Evolutionary conservation across 345 rosid genomes (phyloP), one percentile per base, ranked within the genome.

Genomic region (Iberis pinnata): DNA sequence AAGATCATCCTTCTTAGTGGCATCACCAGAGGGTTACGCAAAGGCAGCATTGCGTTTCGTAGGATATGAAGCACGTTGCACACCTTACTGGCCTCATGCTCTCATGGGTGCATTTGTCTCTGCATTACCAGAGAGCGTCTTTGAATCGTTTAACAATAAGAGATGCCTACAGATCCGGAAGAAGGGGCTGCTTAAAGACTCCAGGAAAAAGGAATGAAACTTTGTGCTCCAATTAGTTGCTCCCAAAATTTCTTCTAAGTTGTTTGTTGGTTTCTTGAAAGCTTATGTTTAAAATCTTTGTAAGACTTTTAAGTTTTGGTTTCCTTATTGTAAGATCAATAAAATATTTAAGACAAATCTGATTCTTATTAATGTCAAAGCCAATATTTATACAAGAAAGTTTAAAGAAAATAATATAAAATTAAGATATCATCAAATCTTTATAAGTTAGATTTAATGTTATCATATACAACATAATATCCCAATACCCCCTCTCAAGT

Each of bases 41-140:
- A 53, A 64, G 35, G 86, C 84, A 52, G 84, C 73, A 25, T 9
- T 86, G 69, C 78, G 76, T 11, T 81, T 79, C 63, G 60, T 86
- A 63, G 88, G 88, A 9, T 76, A 83, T 2, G 95, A 77, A 61
- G 72, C 88, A 45, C 81, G 78, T 0, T 83, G 92, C 81, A 81
- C 84, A 2, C 88, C 92, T 0, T 83, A 81, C 76, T 83, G 90
- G 92, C 86, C 88, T 14, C 92, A 86, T 49, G 71, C 95, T 2
- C 51, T 83, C 61, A 69, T 79, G 51, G 83, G 95, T 82, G 59
- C 70, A n/a, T 57, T 83, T 54, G 36, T 63, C 12, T 32, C 44
- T 45, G 53, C 68, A n/a, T 19, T 86, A 40, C 86, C 88, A 0
- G 86, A 83, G 58, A 65, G 67, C 2, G 50, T 37, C 1, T 45